phyloP scores from a whole-genome alignment of 192 early-diverging fungal species.

The Geranomyces michiganensis region DNA sequence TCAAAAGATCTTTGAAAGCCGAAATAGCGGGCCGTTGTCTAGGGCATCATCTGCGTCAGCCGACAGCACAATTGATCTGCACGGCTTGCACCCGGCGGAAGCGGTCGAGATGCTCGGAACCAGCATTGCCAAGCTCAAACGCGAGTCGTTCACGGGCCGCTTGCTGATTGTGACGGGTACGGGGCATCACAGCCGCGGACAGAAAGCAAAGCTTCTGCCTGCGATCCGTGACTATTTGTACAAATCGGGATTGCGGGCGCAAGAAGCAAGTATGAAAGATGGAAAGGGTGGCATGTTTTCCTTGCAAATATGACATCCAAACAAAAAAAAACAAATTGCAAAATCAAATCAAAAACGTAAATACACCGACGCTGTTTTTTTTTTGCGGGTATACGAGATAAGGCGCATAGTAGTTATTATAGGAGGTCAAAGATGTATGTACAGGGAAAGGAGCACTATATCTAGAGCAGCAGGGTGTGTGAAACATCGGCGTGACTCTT shows the following conservation, averaged over 20 bases:
- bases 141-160: slow-evolving; percentile 36
- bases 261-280: slow-evolving; percentile 49
- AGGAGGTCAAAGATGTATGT: no score
- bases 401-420: no score
- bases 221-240: slow-evolving; percentile 42
- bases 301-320: slow-evolving; percentile 35
- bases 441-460: no score
- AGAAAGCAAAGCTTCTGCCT: slow-evolving; percentile 47
- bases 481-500: no score
- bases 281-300: slow-evolving; percentile 49
- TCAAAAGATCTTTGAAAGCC: slow-evolving; percentile 38
- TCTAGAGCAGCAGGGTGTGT: no score
- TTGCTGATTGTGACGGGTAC: slow-evolving; percentile 53
- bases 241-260: slow-evolving; percentile 18
- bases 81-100: slow-evolving; percentile 56
- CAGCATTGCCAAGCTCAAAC: slow-evolving; percentile 21
- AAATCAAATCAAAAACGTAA: no score
- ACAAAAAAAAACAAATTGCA: no score
- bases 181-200: slow-evolving; percentile 48
- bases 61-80: slow-evolving; percentile 47
- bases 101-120: slow-evolving; percentile 45
- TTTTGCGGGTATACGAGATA: no score
- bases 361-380: no score
- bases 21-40: slow-evolving; percentile 33
- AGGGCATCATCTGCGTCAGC: not conserved